phyloP scores from a whole-genome alignment of 805 yeast species.

The Hanseniaspora vineae region DNA sequence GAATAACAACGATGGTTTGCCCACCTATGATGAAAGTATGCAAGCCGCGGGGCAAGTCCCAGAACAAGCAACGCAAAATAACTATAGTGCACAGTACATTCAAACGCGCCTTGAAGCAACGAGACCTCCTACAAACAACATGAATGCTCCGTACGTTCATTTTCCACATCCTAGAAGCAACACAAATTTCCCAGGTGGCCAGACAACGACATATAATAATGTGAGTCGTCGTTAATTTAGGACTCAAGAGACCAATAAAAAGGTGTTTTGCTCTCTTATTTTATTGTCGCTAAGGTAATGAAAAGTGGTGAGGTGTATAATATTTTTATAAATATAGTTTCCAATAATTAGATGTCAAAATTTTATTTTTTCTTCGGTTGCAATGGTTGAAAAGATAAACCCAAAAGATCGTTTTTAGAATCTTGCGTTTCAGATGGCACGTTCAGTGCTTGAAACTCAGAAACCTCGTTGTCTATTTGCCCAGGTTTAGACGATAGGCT shows the following conservation, averaged over 20 bases:
- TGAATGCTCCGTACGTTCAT: background rate
- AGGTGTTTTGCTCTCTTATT: no score
- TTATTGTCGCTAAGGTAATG: no score
- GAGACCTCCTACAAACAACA: background rate
- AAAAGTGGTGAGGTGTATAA: no score
- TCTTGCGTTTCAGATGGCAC: background rate
- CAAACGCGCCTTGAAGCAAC: no score
- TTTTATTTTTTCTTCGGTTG: constrained; percentile 19
- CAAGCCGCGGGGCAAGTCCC: background rate
- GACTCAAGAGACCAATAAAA: background rate
- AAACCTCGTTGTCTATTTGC: background rate
- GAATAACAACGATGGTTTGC: no score
- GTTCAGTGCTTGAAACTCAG: background rate
- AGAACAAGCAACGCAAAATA: background rate
- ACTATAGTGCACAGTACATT: background rate
- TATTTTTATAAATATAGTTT: no score
- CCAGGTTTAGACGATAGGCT: no score
- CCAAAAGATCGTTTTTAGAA: no score
- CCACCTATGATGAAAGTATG: background rate
- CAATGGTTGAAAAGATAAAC: constrained; percentile 15
- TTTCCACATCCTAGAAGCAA: background rate
- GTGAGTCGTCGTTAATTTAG: background rate
- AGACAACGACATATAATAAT: background rate
- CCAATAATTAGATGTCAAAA: no score
- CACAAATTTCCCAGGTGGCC: background rate